Percentiles rank a stretch among this genome's conserved stretches.
Evolutionary conservation across 2,329 filamentous ascomycete species (phyloP).

Genomic region (Paraphaeosphaeria sporulosa): DNA sequence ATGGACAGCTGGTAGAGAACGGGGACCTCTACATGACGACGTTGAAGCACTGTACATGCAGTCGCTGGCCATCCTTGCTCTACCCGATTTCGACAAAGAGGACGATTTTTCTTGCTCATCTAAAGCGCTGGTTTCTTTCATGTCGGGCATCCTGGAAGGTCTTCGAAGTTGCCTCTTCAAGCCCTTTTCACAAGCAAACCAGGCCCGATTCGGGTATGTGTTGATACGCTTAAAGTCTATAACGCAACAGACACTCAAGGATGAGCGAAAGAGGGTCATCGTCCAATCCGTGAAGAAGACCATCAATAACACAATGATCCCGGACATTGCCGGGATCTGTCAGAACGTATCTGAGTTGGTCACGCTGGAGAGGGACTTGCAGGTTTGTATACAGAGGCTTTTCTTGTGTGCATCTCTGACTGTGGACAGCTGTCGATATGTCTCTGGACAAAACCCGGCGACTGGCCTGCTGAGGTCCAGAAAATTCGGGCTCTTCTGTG

Average conservation of each 20-base stretch:
- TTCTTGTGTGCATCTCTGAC: conserved; percentile 16
- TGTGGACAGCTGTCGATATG: conserved; percentile 40
- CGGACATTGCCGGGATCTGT: conserved; percentile 28
- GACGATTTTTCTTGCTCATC: conserved; percentile 22
- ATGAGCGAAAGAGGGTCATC: background rate
- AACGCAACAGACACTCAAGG: conserved; percentile 9
- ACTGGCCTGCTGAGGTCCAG: conserved; percentile 35
- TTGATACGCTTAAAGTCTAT: conserved; percentile 28
- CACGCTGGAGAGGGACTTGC: conserved; percentile 37
- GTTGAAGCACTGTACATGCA: conserved; percentile 33
- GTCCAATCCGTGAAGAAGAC: conserved; percentile 14
- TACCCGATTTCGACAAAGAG: conserved; percentile 13
- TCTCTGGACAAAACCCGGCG: conserved; percentile 39
- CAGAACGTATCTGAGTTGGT: conserved; percentile 26
- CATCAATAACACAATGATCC: conserved; percentile 26
- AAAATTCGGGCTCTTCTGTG: conserved; percentile 33
- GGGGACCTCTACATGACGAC: conserved; percentile 26
- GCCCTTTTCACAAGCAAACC: conserved; percentile 29
- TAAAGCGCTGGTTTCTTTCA: conserved; percentile 32
- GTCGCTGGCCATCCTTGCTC: conserved; percentile 26
- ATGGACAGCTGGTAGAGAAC: conserved; percentile 26
- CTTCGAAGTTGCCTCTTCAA: conserved; percentile 24
- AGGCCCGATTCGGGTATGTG: conserved; percentile 32
- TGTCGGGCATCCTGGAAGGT: conserved; percentile 27
- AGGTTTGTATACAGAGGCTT: conserved; percentile 29